A percentile compares a stretch with the other conserved stretches of the same genome.
phyloP scores from a whole-genome alignment of 768 basidiomycete species.

The Psilocybe sp. region DNA sequence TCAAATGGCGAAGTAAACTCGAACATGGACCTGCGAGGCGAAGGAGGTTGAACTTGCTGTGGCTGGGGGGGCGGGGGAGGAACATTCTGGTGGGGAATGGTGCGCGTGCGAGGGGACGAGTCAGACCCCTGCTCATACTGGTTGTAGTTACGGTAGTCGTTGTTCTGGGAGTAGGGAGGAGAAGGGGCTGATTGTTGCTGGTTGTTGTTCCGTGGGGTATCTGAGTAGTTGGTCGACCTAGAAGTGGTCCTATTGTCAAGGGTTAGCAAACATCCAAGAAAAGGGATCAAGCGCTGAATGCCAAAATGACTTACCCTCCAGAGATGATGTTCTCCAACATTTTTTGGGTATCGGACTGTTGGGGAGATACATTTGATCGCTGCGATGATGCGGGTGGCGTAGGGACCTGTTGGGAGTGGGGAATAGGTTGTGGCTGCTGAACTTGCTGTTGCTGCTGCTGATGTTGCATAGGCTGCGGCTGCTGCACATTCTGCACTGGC shows the following conservation, averaged over 20 bases:
- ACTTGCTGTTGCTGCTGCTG: conserved; percentile 9
- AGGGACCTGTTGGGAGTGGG: conserved; percentile 57
- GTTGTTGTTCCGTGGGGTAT: conserved; percentile 37
- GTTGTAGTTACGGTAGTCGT: conserved; percentile 46
- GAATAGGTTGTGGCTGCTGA: conserved; percentile 2
- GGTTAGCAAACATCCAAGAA: background rate
- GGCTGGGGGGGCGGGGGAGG: conserved; percentile 21
- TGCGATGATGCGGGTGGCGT: conserved; percentile 65
- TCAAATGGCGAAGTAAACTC: conserved; percentile 86
- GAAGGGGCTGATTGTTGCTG: conserved; percentile 38
- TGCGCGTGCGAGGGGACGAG: conserved; percentile 34
- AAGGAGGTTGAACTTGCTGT: conserved; percentile 49
- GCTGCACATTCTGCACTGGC: conserved; percentile 16
- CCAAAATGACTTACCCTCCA: conserved; percentile 33
- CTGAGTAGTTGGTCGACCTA: conserved; percentile 46
- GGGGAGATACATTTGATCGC: conserved; percentile 53
- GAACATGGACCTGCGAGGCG: conserved; percentile 79
- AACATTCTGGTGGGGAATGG: conserved; percentile 21
- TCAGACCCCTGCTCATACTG: conserved; percentile 41
- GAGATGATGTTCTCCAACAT: conserved; percentile 81
- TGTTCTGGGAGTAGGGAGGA: conserved; percentile 47
- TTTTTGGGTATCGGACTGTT: conserved; percentile 67
- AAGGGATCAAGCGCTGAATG: background rate
- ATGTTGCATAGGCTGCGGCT: conserved; percentile 15
- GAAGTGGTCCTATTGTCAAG: conserved; percentile 40